A percentile compares a stretch with the other conserved stretches of the same genome.
phyloP scores from a whole-genome alignment of 805 yeast species.

The Starmerella khaoyaiensis region DNA sequence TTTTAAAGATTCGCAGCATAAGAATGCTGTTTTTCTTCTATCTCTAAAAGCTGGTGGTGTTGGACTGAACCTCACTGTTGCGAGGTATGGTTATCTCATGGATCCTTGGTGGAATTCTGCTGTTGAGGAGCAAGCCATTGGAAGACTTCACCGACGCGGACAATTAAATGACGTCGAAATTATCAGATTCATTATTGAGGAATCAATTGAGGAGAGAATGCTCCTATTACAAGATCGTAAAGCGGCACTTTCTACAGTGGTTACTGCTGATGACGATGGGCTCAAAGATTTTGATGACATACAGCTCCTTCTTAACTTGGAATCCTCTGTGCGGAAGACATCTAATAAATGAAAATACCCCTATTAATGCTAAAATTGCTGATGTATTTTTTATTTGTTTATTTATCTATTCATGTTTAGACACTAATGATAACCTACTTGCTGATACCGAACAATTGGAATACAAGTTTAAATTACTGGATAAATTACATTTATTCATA shows the following conservation, averaged over 20 bases:
- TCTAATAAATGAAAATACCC: background rate
- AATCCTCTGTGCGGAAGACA: no score
- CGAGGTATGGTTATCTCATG: conserved; percentile 76
- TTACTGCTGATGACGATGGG: conserved; percentile 28
- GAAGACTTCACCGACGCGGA: conserved; percentile 83
- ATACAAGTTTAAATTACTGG: no score
- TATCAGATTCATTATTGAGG: conserved; percentile 64
- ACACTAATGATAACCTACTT: no score
- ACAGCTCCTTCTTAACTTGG: conserved; percentile 25
- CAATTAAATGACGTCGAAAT: conserved; percentile 63
- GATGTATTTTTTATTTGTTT: background rate
- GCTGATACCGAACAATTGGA: no score
- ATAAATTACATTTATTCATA: no score
- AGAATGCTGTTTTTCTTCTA: conserved; percentile 42
- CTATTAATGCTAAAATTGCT: background rate
- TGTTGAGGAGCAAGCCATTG: conserved; percentile 82
- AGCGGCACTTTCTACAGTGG: conserved; percentile 27
- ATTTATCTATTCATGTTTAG: no score
- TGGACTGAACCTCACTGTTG: conserved; percentile 75
- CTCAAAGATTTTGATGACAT: conserved; percentile 29
- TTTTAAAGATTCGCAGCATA: conserved; percentile 33
- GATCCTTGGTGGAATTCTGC: conserved; percentile 98
- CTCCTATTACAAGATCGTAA: conserved; percentile 75
- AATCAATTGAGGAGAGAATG: conserved; percentile 81
- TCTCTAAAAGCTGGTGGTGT: conserved; percentile 92